Conservation (phyloP, 352 stramenopile genomes). For the Saprolegnia parasitica region DNA sequence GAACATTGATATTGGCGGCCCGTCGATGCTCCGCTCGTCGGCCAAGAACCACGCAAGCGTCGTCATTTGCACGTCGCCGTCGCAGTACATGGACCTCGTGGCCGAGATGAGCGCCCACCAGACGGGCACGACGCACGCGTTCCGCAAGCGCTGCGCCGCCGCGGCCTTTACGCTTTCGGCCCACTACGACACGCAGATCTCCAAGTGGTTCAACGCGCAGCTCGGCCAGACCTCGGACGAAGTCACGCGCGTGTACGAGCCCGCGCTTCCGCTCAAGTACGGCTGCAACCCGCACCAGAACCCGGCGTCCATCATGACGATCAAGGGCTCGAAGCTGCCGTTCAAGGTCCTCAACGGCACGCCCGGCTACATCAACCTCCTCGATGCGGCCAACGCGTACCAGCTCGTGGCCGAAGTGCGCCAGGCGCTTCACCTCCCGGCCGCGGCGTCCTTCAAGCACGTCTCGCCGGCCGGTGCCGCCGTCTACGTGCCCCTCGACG, state of each 20-base stretch:
- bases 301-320: conserved; percentile 81
- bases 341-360: conserved; percentile 89
- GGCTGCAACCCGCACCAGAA: conserved; percentile 99
- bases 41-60: conserved; percentile 99
- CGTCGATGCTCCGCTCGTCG: conserved; percentile 98
- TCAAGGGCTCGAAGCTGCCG: conserved; percentile 62
- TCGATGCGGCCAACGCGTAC: conserved; percentile 99
- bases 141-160: conserved; percentile 73
- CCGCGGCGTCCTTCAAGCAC: conserved; percentile 99
- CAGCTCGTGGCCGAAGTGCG: conserved; percentile 97
- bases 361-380: conserved; percentile 99
- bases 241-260: conserved; percentile 94
- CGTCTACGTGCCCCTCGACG: conserved; percentile 95
- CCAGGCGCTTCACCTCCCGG: conserved; percentile 89
- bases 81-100: conserved; percentile 94
- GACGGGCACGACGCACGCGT: conserved; percentile 90
- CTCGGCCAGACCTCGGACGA: conserved; percentile 63
- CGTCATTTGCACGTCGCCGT: conserved; percentile 94
- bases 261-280: conserved; percentile 91
- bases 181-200: conserved; percentile 97
- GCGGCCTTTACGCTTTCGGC: conserved; percentile 76
- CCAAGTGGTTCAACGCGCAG: conserved; percentile 93
- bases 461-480: conserved; percentile 94
- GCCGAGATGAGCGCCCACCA: conserved; percentile 88
- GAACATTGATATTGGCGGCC: conserved; percentile 99